phyloP scores from a whole-genome alignment of 2,329 filamentous ascomycete species.

The Aspergillus arachidicola region DNA sequence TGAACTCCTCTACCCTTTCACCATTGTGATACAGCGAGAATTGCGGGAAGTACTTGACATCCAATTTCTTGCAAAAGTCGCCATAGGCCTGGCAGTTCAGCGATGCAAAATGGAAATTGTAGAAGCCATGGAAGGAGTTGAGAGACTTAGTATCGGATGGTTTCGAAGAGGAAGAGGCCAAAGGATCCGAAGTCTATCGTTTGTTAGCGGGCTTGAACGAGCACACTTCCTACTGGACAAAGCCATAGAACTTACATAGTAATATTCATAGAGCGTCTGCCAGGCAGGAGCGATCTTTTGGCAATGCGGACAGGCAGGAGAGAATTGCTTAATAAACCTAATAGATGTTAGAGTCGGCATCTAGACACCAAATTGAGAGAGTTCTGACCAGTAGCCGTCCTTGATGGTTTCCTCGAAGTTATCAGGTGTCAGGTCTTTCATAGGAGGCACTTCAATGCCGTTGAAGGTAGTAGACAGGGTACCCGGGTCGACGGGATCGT shows the following conservation, averaged over 20 bases:
- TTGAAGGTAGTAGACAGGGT: constrained; percentile 52
- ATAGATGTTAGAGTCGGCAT: constrained; percentile 17
- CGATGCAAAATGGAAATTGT: constrained; percentile 84
- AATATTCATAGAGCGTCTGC: constrained; percentile 94
- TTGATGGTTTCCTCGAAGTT: constrained; percentile 53
- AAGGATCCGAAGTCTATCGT: constrained; percentile 72
- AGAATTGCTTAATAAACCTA: constrained; percentile 58
- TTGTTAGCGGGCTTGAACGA: neutral
- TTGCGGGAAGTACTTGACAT: constrained; percentile 72
- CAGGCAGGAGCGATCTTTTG: constrained; percentile 77
- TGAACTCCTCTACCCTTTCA: constrained; percentile 62
- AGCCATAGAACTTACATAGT: constrained; percentile 54
- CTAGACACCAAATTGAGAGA: neutral
- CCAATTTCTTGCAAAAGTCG: constrained; percentile 72
- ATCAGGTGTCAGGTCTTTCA: constrained; percentile 52
- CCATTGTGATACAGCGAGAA: constrained; percentile 82
- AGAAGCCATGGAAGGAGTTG: constrained; percentile 76
- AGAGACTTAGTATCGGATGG: constrained; percentile 55
- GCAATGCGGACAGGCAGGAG: constrained; percentile 68
- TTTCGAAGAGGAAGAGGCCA: constrained; percentile 54
- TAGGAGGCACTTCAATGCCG: constrained; percentile 53
- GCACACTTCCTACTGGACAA: neutral
- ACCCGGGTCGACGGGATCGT: constrained; percentile 19
- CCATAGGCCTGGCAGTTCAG: constrained; percentile 84
- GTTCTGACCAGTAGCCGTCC: constrained; percentile 55